Base-by-base conservation (phyloP, 2,329 filamentous ascomycete genomes). In the Aspergillus pseudoglaucus region DNA sequence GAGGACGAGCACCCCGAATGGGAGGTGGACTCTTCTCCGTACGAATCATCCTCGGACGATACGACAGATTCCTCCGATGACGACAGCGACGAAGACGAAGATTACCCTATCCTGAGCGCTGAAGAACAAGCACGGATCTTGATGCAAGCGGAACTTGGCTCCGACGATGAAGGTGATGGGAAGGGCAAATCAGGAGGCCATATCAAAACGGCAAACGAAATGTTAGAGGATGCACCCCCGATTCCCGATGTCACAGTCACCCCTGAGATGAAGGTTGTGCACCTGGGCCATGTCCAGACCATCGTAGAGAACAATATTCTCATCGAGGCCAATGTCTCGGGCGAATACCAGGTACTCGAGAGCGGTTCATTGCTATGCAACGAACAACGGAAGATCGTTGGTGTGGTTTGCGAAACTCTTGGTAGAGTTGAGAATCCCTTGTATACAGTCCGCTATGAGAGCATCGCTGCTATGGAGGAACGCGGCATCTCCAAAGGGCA, bases 321-420 rank as follows among this genome's bases (percentile, higher is more conserved):
- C 6, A 81, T 97, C 65, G 87, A 85, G 63, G 90, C 87, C 27
- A 84, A 82, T 45, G 85, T 79, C 0, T 83, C 87, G 4, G 90
- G 89, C 52, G 87, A 93, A 62, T 88, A 90, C 54, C 83, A 86
- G 59, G 90, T 95, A 0, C 78, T 97, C 1, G 90, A 96, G 61
- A 79, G 80, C 4, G 89, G 88, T 25, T 94, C 90, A 0, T 80
- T 94, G 3, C 78, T 98, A 23, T 96, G 89, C 69, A 81, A 83
- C 23, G 80, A 81, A 53, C 81, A 93, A 57, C 79, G 89, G 45
- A 80, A 78, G 17, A 80, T 96, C 23, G 79, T 96, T 46, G 93
- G 90, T 20, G 84, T 81, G 15, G 80, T 97, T n/a, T 78, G 83
- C 4, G 91, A 97, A 60, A 87, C 88, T 4, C 79, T 97, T 30